Percentiles rank a stretch among this genome's conserved stretches.
Conservation (phyloP, 176 grass and related monocot species). For the bread wheat (Triticum aestivum) region DNA sequence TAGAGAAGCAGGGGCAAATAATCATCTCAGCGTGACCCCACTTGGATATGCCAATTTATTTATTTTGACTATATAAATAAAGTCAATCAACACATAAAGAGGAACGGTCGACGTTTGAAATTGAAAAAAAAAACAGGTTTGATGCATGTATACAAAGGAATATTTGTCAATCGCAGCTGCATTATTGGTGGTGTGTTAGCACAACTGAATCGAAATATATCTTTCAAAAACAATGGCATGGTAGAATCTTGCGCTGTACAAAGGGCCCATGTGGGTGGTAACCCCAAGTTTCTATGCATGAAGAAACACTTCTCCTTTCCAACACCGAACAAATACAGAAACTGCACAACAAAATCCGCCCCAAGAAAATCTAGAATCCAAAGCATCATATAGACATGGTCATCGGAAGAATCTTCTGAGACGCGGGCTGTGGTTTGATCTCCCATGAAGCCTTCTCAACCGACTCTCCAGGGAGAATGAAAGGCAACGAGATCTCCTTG, state of each 20-base stretch:
- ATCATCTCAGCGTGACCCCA: no score
- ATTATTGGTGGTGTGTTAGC: no score
- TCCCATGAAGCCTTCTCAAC: slow-evolving; percentile 84
- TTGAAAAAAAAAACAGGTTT: no score
- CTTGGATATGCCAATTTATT: no score
- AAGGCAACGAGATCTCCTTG: slow-evolving; percentile 80
- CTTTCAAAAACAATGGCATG: neutral
- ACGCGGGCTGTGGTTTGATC: slow-evolving; percentile 57
- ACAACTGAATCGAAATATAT: neutral
- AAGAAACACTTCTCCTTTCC: neutral
- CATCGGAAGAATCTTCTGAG: slow-evolving; percentile 85
- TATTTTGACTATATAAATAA: no score
- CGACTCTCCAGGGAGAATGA: slow-evolving; percentile 64
- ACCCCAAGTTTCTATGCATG: neutral
- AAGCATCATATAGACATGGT: slow-evolving; percentile 62
- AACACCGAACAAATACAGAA: neutral
- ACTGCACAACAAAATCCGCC: neutral
- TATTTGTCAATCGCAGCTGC: no score
- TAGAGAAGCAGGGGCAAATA: no score
- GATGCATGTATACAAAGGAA: no score
- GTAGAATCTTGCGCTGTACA: neutral
- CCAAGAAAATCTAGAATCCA: neutral
- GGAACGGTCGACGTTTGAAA: no score
- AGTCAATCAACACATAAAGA: no score
- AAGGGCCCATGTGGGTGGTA: neutral